Percentiles rank a stretch among this genome's conserved stretches.
Conservation (phyloP, 2,329 filamentous ascomycete species). For the Pseudogymnoascus pannorum region DNA sequence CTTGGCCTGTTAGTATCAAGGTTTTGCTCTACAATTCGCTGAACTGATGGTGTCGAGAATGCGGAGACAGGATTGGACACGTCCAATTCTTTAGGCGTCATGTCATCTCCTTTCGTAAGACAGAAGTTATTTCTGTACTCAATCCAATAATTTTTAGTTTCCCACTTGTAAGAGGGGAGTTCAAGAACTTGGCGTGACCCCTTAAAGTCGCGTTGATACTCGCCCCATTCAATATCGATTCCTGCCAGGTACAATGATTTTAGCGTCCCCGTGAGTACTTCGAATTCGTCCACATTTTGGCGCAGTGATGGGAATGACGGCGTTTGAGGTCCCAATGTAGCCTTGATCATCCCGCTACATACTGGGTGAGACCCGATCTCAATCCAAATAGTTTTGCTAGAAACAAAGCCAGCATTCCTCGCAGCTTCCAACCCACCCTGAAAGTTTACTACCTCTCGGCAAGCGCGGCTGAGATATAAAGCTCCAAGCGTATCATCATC, state of each 20-base stretch:
- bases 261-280: constrained; percentile 42
- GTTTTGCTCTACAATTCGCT: constrained; percentile 45
- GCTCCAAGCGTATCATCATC: constrained; percentile 49
- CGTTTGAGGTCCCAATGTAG: constrained; percentile 28
- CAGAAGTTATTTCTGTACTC: constrained; percentile 48
- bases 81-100: constrained; percentile 34
- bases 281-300: constrained; percentile 47
- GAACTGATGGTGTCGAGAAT: constrained; percentile 34
- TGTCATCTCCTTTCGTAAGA: constrained; percentile 49
- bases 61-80: too few species aligned
- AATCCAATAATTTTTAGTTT: constrained; percentile 49
- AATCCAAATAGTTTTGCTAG: constrained; percentile 60
- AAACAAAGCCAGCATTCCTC: constrained; percentile 50
- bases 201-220: constrained; percentile 49
- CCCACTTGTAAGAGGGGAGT: constrained; percentile 54
- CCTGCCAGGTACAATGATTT: constrained; percentile 42
- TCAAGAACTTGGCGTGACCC: constrained; percentile 43
- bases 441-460: constrained; percentile 62
- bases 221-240: constrained; percentile 48
- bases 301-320: constrained; percentile 39
- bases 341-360: constrained; percentile 29
- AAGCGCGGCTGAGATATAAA: constrained; percentile 55
- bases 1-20: constrained; percentile 42
- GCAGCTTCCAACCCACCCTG: constrained; percentile 51
- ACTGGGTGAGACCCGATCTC: constrained; percentile 64